phyloP scores from a whole-genome alignment of 2,329 filamentous ascomycete genomes.

The Trichoderma atrobrunneum region DNA sequence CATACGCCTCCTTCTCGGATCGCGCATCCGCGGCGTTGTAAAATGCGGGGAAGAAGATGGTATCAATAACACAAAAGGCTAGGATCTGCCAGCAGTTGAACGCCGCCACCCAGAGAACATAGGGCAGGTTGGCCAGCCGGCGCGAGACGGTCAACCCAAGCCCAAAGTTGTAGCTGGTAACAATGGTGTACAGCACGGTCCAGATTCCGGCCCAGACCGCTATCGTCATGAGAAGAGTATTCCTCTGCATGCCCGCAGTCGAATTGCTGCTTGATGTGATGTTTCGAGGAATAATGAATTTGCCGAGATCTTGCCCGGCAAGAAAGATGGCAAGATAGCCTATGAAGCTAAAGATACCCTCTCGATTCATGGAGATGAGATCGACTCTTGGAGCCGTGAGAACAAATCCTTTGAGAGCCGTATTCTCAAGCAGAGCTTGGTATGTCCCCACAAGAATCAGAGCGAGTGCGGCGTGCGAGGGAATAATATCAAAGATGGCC shows the following conservation, averaged over 20 bases:
- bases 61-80: constrained; percentile 75
- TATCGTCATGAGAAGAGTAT: constrained; percentile 61
- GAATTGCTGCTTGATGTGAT: constrained; percentile 43
- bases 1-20: constrained; percentile 62
- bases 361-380: constrained; percentile 83
- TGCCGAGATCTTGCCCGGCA: constrained; percentile 78
- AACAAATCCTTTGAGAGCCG: constrained; percentile 76
- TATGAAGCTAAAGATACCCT: constrained; percentile 91
- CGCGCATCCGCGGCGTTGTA: constrained; percentile 56
- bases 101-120: constrained; percentile 86
- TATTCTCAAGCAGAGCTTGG: constrained; percentile 72
- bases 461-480: constrained; percentile 74
- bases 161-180: constrained; percentile 67
- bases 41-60: constrained; percentile 69
- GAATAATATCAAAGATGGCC: constrained; percentile 64
- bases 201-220: constrained; percentile 64
- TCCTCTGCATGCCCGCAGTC: constrained; percentile 47
- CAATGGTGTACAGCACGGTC: constrained; percentile 66
- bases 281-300: constrained; percentile 68
- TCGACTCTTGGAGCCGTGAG: constrained; percentile 76
- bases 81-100: constrained; percentile 86
- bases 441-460: constrained; percentile 68
- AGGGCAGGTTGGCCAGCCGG: constrained; percentile 87
- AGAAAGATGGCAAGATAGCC: constrained; percentile 96
- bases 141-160: constrained; percentile 77